These are phyloP conservation scores for Trypanosoma brucei DNA, from an alignment of 208 protist species.

Conservation along the genomic window DNA sequence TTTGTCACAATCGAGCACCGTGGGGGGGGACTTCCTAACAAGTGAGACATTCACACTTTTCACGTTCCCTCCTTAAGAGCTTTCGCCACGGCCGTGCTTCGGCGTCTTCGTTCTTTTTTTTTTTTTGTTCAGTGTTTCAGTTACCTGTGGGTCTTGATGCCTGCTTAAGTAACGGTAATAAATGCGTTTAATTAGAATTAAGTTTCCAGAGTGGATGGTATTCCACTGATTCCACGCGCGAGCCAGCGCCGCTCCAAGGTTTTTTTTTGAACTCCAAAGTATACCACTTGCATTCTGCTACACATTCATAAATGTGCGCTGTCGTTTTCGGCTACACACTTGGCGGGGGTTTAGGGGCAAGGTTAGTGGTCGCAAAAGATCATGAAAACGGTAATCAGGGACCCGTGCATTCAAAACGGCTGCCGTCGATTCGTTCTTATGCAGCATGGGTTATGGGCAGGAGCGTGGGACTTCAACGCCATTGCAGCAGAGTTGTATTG, in stretches of 20 bases:
- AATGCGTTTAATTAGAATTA: not conserved
- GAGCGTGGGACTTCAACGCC: slow-evolving; percentile 37
- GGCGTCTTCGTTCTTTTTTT: not conserved
- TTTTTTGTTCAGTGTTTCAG: not conserved
- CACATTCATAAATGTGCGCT: too few species aligned
- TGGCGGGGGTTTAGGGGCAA: too few species aligned
- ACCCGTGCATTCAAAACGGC: slow-evolving; percentile 7
- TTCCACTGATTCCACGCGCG: too few species aligned
- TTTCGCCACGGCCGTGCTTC: slow-evolving; percentile 1
- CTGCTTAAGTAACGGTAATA: not conserved
- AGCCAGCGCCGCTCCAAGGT: too few species aligned
- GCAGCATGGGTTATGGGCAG: slow-evolving; percentile 63
- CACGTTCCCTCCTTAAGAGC: slow-evolving; percentile 5
- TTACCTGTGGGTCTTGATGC: not conserved
- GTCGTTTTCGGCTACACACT: too few species aligned
- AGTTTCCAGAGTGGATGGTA: too few species aligned
- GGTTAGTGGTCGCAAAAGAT: not conserved
- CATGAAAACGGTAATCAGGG: not conserved
- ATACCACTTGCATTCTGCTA: too few species aligned
- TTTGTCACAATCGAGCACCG: slow-evolving; percentile 13
- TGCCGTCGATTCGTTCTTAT: slow-evolving; percentile 58
- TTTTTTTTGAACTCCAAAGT: too few species aligned
- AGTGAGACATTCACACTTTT: slow-evolving; percentile 5
- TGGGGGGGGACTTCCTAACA: not conserved
- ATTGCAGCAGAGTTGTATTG: slow-evolving; percentile 20